A percentile compares a stretch with the other conserved stretches of the same genome.
Evolutionary conservation across 2,329 filamentous ascomycete genomes (phyloP).

Genomic region (Ascochyta koolunga): DNA sequence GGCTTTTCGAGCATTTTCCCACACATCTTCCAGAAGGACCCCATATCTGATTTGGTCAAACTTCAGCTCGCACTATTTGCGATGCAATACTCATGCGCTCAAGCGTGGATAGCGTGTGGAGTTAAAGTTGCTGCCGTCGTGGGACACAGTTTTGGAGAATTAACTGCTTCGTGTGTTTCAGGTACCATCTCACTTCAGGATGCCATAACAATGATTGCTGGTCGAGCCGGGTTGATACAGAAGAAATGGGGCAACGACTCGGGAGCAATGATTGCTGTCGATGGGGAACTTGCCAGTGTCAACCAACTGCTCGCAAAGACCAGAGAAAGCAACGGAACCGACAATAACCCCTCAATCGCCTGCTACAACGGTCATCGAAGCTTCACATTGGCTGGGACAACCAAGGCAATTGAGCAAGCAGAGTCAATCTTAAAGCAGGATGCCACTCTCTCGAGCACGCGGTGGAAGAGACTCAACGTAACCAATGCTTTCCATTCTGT

Average conservation of each 20-base stretch:
- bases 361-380: conserved; percentile 49
- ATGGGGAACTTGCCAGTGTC: conserved; percentile 1
- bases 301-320: neutral
- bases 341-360: conserved; percentile 47
- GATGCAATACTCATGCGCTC: conserved; percentile 39
- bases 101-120: conserved; percentile 31
- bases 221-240: conserved; percentile 42
- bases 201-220: conserved; percentile 30
- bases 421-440: conserved; percentile 10
- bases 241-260: conserved; percentile 42
- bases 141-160: conserved; percentile 51
- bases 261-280: conserved; percentile 43
- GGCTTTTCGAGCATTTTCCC: conserved; percentile 20
- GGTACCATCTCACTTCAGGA: conserved; percentile 42
- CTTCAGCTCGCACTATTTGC: conserved; percentile 41
- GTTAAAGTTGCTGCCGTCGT: conserved; percentile 17
- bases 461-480: conserved; percentile 23
- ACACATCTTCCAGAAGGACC: conserved; percentile 11
- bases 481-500: conserved; percentile 32
- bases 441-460: neutral
- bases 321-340: neutral
- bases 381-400: conserved; percentile 48
- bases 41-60: conserved; percentile 18
- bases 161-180: conserved; percentile 46
- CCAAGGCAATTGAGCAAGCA: conserved; percentile 21